A percentile compares a stretch with the other conserved stretches of the same genome.
phyloP scores from a whole-genome alignment of 352 stramenopile genomes.

The Pythium periplocum region DNA sequence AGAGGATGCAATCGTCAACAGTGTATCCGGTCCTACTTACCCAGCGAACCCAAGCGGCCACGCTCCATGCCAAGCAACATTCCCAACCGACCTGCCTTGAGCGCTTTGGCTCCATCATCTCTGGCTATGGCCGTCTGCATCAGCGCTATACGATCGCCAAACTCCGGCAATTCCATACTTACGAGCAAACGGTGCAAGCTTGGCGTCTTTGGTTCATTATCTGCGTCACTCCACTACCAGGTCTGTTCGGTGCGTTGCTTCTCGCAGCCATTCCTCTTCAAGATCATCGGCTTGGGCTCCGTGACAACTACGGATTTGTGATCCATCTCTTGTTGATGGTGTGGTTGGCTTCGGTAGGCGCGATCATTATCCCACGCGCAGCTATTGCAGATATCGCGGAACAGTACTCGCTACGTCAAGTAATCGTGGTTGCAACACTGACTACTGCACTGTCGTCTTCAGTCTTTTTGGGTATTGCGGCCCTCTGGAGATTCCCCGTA shows the following conservation, averaged over 20 bases:
- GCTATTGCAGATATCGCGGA: background rate
- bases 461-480: background rate
- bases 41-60: too few species aligned
- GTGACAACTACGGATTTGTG: background rate
- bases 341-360: background rate
- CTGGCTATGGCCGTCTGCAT: background rate
- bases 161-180: background rate
- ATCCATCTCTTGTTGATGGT: background rate
- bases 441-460: background rate
- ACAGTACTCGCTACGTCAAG: background rate
- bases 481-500: background rate
- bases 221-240: background rate
- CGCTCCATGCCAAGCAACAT: too few species aligned
- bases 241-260: background rate
- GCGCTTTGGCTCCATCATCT: background rate
- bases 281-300: background rate
- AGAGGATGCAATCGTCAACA: too few species aligned
- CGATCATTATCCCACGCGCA: background rate
- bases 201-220: slow-evolving; percentile 3
- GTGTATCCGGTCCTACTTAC: too few species aligned
- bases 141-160: background rate
- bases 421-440: background rate
- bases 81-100: too few species aligned
- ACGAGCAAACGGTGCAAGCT: background rate
- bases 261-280: slow-evolving; percentile 1